phyloP scores from a whole-genome alignment of 202 grass and related monocot genomes.

The Tripidium arundinaceum region DNA sequence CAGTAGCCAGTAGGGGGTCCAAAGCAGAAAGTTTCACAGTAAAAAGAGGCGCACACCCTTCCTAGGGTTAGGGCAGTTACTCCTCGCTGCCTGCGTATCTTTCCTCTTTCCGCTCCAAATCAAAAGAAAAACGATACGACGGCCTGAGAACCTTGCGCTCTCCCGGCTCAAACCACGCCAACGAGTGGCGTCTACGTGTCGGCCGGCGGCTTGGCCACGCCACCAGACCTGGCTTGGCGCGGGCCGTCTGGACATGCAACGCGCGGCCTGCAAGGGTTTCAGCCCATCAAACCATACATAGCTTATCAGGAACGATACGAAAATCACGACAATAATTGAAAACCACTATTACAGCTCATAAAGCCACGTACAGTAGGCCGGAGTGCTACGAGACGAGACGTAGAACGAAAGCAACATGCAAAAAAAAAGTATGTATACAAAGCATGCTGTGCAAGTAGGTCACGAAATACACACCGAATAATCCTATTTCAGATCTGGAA shows the following conservation, averaged over 20 bases:
- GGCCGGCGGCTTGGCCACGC: background rate
- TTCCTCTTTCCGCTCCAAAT: background rate
- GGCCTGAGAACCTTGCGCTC: no score
- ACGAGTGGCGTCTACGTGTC: background rate
- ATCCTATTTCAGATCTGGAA: background rate
- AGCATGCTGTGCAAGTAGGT: background rate
- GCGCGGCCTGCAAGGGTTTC: background rate
- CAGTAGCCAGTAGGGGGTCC: no score
- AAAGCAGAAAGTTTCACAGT: background rate
- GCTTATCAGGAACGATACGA: background rate
- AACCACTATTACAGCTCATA: background rate
- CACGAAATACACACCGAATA: background rate
- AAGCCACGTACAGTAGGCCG: no score
- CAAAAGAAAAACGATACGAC: background rate
- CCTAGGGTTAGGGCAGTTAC: background rate
- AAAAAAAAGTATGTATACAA: background rate
- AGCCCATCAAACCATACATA: background rate
- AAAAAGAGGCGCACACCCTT: background rate
- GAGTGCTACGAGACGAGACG: background rate
- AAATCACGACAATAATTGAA: background rate
- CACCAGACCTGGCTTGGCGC: background rate
- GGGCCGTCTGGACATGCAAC: background rate
- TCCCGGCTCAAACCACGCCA: no score
- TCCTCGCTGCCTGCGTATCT: background rate
- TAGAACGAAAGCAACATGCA: background rate